A percentile compares a stretch with the other conserved stretches of the same genome.
Evolutionary conservation across 225 moss, liverwort and hornwort species (phyloP).

Genomic region (Sphagnum tenellum): DNA sequence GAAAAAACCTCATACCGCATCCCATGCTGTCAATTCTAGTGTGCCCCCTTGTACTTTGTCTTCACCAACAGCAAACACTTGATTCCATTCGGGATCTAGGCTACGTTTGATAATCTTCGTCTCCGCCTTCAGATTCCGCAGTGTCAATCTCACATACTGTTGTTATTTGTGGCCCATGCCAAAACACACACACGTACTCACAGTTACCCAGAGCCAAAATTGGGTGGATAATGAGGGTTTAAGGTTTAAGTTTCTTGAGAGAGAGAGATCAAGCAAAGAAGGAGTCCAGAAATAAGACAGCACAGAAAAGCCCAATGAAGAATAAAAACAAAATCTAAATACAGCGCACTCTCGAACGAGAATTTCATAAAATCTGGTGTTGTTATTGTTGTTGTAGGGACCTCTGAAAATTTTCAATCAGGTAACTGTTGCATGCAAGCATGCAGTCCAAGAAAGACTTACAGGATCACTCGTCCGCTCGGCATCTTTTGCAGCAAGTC

Average conservation of each 20-base stretch:
- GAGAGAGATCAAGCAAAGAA: too few relatives aligned
- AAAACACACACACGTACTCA: too few relatives aligned
- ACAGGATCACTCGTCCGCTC: slow-evolving; percentile 55
- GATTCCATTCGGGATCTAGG: slow-evolving; percentile 69
- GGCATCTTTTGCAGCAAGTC: slow-evolving; percentile 52
- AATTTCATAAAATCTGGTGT: too few relatives aligned
- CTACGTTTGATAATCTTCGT: slow-evolving; percentile 33
- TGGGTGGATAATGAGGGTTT: background rate
- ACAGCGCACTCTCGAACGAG: too few relatives aligned
- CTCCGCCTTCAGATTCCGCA: slow-evolving; percentile 44
- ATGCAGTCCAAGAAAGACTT: background rate
- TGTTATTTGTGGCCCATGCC: too few relatives aligned
- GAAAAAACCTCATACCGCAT: slow-evolving; percentile 30
- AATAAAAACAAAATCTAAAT: too few relatives aligned
- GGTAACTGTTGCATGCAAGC: background rate
- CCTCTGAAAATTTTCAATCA: too few relatives aligned
- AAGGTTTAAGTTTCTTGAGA: too few relatives aligned
- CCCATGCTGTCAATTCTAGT: slow-evolving; percentile 62
- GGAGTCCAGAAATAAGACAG: too few relatives aligned
- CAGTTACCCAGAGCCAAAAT: background rate
- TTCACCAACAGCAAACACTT: slow-evolving; percentile 60
- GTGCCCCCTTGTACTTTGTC: slow-evolving; percentile 62
- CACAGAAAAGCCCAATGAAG: too few relatives aligned
- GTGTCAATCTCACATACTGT: slow-evolving; percentile 55
- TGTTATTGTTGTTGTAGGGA: too few relatives aligned